Conservation (phyloP, 208 protist species). For the Trypanosoma scelopori region DNA sequence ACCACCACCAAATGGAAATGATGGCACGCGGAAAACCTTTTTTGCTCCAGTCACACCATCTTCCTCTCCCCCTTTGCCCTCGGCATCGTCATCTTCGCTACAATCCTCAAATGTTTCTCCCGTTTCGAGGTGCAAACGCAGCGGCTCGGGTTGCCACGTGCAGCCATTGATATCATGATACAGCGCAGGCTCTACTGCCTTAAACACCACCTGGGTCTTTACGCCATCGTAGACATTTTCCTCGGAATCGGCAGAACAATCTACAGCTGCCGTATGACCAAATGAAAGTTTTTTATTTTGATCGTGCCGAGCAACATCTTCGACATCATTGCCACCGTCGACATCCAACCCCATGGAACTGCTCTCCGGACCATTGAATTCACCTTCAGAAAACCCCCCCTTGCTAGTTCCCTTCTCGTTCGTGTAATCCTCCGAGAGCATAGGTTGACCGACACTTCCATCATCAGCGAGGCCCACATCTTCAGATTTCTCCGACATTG, state of each 20-base stretch:
- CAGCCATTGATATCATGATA: slow-evolving; percentile 65
- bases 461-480: neutral
- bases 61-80: slow-evolving; percentile 28
- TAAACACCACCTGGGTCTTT: slow-evolving; percentile 73
- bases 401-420: neutral
- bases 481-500: neutral
- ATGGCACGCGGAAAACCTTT: slow-evolving; percentile 65
- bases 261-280: slow-evolving; percentile 1
- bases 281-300: slow-evolving; percentile 5
- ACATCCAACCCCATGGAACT: neutral
- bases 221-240: slow-evolving; percentile 75
- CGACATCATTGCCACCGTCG: neutral
- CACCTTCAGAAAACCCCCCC: neutral
- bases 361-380: slow-evolving; percentile 12
- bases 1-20: slow-evolving; percentile 86
- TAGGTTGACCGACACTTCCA: neutral
- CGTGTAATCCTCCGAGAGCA: neutral
- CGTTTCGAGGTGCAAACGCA: slow-evolving; percentile 43
- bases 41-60: slow-evolving; percentile 5
- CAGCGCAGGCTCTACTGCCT: slow-evolving; percentile 53
- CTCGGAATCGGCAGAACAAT: slow-evolving; percentile 39
- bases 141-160: slow-evolving; percentile 74
- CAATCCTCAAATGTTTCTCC: slow-evolving; percentile 25
- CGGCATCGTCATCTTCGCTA: slow-evolving; percentile 36
- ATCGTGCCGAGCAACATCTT: neutral